Conservation (phyloP, 805 yeast species). For the Priceomyces fermenticarens region DNA sequence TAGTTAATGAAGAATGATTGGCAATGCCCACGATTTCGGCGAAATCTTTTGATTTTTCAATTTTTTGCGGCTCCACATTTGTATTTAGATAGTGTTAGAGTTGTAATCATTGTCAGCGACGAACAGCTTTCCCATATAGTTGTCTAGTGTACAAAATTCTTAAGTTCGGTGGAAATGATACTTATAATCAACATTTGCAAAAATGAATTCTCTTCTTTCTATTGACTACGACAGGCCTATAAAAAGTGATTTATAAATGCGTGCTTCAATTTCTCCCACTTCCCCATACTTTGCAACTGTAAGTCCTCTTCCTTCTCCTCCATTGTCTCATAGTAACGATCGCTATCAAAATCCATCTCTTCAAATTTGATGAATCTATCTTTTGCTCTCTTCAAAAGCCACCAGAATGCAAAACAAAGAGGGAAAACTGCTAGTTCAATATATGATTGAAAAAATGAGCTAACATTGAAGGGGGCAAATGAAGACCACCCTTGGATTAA, state of each 20-base stretch:
- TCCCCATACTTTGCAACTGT: constrained; percentile 36
- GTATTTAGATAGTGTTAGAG: not conserved
- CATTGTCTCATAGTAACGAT: constrained; percentile 46
- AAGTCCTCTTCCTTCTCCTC: constrained; percentile 45
- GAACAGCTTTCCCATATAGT: too few relatives aligned
- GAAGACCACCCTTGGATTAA: constrained; percentile 55
- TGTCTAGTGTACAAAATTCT: too few relatives aligned
- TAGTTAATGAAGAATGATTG: not conserved
- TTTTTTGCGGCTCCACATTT: not conserved
- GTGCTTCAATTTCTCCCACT: constrained; percentile 41
- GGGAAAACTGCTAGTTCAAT: constrained; percentile 50
- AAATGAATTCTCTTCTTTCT: too few relatives aligned
- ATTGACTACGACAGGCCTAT: constrained; percentile 5
- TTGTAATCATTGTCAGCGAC: too few relatives aligned
- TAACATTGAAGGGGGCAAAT: constrained; percentile 43
- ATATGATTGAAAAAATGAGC: constrained; percentile 43
- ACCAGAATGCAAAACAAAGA: constrained; percentile 42
- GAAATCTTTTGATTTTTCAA: constrained; percentile 23
- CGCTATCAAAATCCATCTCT: constrained; percentile 55
- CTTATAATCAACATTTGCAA: too few relatives aligned
- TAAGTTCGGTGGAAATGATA: too few relatives aligned
- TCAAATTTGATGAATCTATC: constrained; percentile 41
- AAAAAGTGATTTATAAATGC: constrained; percentile 25
- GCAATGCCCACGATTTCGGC: not conserved
- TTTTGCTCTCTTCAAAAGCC: constrained; percentile 39